phyloP scores from a whole-genome alignment of 805 yeast genomes.

The Candida multigemmis region DNA sequence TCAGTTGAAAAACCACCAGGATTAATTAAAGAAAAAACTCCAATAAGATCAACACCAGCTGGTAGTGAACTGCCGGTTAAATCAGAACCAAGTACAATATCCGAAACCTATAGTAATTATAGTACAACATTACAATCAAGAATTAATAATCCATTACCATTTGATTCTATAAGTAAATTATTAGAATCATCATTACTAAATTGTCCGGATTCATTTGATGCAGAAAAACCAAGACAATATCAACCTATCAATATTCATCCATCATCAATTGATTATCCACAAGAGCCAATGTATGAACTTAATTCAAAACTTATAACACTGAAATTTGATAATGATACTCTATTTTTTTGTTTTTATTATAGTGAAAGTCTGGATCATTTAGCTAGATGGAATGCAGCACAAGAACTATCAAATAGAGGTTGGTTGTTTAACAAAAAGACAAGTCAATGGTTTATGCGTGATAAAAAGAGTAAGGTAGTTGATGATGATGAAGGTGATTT shows the following conservation, averaged over 20 bases:
- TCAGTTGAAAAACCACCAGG: too few species aligned
- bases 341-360: constrained; percentile 89
- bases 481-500: constrained; percentile 40
- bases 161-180: constrained; percentile 43
- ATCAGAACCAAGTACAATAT: not conserved
- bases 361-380: constrained; percentile 31
- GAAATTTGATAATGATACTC: constrained; percentile 76
- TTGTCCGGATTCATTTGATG: constrained; percentile 90
- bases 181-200: constrained; percentile 74
- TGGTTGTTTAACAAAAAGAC: constrained; percentile 73
- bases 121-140: constrained; percentile 30
- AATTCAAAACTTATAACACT: constrained; percentile 53
- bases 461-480: constrained; percentile 33
- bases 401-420: constrained; percentile 67
- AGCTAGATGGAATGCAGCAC: constrained; percentile 52
- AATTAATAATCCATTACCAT: constrained; percentile 42
- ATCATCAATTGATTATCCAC: constrained; percentile 84
- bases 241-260: constrained; percentile 80
- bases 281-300: constrained; percentile 64
- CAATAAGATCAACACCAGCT: constrained; percentile 2
- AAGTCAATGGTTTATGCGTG: constrained; percentile 74
- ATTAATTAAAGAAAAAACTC: not conserved
- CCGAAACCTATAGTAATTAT: constrained; percentile 3
- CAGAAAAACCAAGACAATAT: constrained; percentile 74
- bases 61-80: constrained; percentile 1